These are phyloP conservation scores for Anisogramma anomala DNA, from an alignment of 2,329 filamentous ascomycete species.

Conservation along the genomic window DNA sequence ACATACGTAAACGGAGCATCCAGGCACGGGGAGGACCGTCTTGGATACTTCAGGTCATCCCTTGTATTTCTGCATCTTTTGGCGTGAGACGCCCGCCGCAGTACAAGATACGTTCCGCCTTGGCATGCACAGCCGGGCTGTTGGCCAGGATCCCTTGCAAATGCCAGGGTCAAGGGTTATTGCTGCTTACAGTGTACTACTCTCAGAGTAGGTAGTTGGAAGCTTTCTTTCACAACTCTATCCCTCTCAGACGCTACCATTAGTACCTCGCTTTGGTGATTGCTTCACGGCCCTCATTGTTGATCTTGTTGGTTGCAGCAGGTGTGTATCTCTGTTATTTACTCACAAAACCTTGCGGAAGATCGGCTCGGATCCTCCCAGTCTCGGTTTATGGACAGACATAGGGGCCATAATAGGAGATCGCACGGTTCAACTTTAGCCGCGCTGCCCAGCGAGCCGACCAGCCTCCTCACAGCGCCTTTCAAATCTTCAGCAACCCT, in stretches of 20 bases:
- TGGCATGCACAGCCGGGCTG: too few relatives aligned
- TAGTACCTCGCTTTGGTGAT: slow-evolving; percentile 52
- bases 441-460: slow-evolving; percentile 21
- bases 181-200: not conserved
- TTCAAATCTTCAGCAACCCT: not conserved
- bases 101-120: not conserved
- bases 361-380: not conserved
- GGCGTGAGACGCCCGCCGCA: slow-evolving; percentile 5
- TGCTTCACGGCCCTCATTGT: slow-evolving; percentile 28
- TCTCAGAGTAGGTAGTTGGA: too few relatives aligned
- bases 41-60: too few relatives aligned
- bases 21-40: too few relatives aligned
- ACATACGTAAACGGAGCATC: too few relatives aligned
- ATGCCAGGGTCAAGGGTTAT: too few relatives aligned
- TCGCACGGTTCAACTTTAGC: slow-evolving; percentile 5
- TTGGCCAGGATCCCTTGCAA: too few relatives aligned
- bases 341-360: slow-evolving; percentile 8
- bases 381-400: not conserved
- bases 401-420: slow-evolving; percentile 8
- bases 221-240: too few relatives aligned
- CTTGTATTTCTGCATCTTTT: slow-evolving; percentile 10
- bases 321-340: slow-evolving; percentile 15
- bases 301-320: slow-evolving; percentile 12
- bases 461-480: slow-evolving; percentile 8
- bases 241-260: too few relatives aligned